Percentiles rank a stretch among this genome's conserved stretches.
Conservation (phyloP, 805 yeast species). For the Danielozyma ontarioensis region DNA sequence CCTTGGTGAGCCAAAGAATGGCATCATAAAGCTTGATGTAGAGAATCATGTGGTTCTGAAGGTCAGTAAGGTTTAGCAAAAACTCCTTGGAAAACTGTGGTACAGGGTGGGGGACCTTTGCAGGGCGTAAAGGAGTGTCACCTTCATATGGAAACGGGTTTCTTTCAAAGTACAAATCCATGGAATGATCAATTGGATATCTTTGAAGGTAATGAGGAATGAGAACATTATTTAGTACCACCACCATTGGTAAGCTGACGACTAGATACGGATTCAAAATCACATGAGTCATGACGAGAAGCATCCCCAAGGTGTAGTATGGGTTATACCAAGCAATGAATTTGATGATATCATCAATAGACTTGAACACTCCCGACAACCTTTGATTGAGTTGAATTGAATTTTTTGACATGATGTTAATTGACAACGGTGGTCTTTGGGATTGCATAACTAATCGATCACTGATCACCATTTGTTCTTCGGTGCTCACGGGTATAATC, state of each 20-base stretch:
- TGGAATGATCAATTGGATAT: constrained; percentile 56
- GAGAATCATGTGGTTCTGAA: constrained; percentile 73
- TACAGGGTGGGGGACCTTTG: constrained; percentile 60
- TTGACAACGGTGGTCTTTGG: constrained; percentile 62
- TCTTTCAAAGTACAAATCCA: constrained; percentile 9
- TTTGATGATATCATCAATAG: constrained; percentile 51
- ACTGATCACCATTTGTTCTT: constrained; percentile 37
- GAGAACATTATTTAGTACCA: constrained; percentile 51
- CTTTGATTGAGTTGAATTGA: constrained; percentile 59
- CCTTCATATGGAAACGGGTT: constrained; percentile 44
- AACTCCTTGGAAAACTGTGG: constrained; percentile 79
- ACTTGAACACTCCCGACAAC: constrained; percentile 54
- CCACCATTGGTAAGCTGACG: constrained; percentile 49
- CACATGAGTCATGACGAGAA: constrained; percentile 45
- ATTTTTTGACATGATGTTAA: constrained; percentile 65
- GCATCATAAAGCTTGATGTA: constrained; percentile 63
- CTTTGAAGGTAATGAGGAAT: constrained; percentile 59
- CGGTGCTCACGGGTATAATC: constrained; percentile 58
- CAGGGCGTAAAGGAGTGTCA: constrained; percentile 33
- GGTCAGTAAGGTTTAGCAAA: constrained; percentile 70
- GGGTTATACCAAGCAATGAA: constrained; percentile 65
- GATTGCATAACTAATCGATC: constrained; percentile 57
- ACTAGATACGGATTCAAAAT: constrained; percentile 59
- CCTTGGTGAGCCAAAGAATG: constrained; percentile 41
- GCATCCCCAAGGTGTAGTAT: constrained; percentile 52